Conservation (phyloP, 2,329 filamentous ascomycete species). For the Penicillium brevicompactum region DNA sequence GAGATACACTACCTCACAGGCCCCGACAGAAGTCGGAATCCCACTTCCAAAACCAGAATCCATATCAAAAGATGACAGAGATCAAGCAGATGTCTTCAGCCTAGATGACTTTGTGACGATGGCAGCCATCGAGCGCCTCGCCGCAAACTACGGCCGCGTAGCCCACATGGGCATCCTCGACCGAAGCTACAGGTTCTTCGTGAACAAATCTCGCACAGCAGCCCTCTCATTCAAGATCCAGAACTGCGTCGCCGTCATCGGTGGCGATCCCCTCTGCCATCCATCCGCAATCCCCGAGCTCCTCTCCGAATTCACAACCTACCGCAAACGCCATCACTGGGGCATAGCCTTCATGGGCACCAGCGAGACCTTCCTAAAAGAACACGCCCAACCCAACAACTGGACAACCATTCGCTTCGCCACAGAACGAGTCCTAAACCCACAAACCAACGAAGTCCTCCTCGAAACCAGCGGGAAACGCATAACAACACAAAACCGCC, state of each 20-base stretch:
- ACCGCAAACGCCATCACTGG: conserved; percentile 33
- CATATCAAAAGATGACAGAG: not conserved
- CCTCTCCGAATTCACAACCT: conserved; percentile 39
- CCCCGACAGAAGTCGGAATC: not conserved
- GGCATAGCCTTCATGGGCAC: conserved; percentile 42
- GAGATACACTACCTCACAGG: not conserved
- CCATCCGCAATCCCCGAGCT: conserved; percentile 26
- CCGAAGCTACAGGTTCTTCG: conserved; percentile 43
- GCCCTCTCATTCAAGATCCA: conserved; percentile 44
- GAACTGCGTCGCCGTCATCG: conserved; percentile 40
- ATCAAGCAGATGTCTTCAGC: conserved; percentile 26
- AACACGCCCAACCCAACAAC: conserved; percentile 29
- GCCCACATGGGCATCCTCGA: conserved; percentile 50
- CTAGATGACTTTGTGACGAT: conserved; percentile 37
- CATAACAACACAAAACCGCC: conserved; percentile 39
- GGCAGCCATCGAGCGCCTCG: conserved; percentile 32
- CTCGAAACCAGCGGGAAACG: conserved; percentile 39
- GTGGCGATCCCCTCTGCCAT: conserved; percentile 43
- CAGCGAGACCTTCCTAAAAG: conserved; percentile 33
- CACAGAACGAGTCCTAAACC: conserved; percentile 44
- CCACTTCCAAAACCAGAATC: not conserved
- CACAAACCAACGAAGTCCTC: conserved; percentile 42
- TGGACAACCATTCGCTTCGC: conserved; percentile 44
- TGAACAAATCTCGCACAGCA: conserved; percentile 37
- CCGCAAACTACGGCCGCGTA: conserved; percentile 38